Base-by-base conservation (phyloP, 208 protist species). In the Eutreptiella sp. region DNA sequence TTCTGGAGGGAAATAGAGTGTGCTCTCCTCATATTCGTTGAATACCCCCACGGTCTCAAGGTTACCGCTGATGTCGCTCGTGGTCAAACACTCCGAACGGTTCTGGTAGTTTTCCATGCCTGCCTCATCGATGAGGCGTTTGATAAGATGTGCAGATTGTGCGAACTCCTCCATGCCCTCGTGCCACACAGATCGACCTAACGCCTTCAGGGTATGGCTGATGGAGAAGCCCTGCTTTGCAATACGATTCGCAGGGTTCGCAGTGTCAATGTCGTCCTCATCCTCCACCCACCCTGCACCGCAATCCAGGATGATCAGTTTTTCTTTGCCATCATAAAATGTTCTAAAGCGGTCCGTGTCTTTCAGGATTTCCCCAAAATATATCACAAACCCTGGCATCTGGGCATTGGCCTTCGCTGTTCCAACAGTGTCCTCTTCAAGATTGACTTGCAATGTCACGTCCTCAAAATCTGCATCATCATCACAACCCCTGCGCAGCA, bases 101-200 rank as follows among this genome's bases (percentile, higher is more conserved):
- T 57, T 33, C 9, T 7, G 14, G 50, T 57, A 57, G 14, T 24
- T 11, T 11, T 31, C 14, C 11, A 14, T 11, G n/a, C n/a, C 14
- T 32, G 24, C 39, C 9, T 24, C 16, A 24, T 57, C 50, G n/a
- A 57, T 33, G 29, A 57, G 50, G 16, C 28, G 14, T 9, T 26
- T 14, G 14, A 28, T 28, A 7, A 9, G 31, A 9, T 24, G 33
- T 11, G 50, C 50, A 11, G 11, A 24, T 21, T 7, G 31, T 11
- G 50, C 33, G 24, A 57, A 57, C 36, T 57, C 50, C 9, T 47
- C 31, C 21, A 57, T 41, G n/a, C 50, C 50, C 9, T 9, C 23
- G 23, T 57, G 50, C 50, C 50, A 57, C 21, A 39, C 11, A 9
- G 50, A 24, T 11, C 50, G 14, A n/a, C 11, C 50, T 9, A 57